phyloP scores from a whole-genome alignment of 2,329 filamentous ascomycete genomes.

The Nothomitra cinnamomea region DNA sequence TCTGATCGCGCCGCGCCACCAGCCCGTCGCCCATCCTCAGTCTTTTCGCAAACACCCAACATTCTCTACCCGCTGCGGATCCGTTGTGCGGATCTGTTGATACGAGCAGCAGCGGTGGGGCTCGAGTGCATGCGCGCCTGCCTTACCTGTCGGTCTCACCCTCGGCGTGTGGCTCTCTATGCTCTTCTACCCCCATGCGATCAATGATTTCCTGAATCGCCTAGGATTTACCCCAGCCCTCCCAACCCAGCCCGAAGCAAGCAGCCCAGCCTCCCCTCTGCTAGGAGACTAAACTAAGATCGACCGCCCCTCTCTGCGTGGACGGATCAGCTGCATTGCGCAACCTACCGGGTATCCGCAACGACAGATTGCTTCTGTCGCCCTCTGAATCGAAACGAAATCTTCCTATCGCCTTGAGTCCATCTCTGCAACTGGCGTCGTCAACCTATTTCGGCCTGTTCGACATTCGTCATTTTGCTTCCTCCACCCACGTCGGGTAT shows the following conservation, averaged over 20 bases:
- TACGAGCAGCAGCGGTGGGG: background rate
- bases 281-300: constrained; percentile 1
- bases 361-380: too few species aligned
- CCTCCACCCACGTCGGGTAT: background rate
- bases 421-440: background rate
- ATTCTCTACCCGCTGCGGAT: too few species aligned
- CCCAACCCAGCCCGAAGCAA: background rate
- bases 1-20: too few species aligned
- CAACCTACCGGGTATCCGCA: constrained; percentile 1
- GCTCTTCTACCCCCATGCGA: background rate
- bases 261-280: background rate
- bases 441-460: background rate
- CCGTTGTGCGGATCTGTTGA: too few species aligned
- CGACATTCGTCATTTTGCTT: background rate
- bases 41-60: too few species aligned
- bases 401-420: background rate
- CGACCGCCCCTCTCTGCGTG: constrained; percentile 3
- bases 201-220: constrained; percentile 4
- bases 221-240: background rate
- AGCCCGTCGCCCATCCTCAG: too few species aligned
- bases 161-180: constrained; percentile 1
- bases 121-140: background rate
- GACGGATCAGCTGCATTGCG: constrained; percentile 4
- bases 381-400: too few species aligned
- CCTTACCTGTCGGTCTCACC: background rate